Base-by-base conservation (phyloP, 495 filamentous ascomycete species). In the Opeltia flavorubescens region DNA sequence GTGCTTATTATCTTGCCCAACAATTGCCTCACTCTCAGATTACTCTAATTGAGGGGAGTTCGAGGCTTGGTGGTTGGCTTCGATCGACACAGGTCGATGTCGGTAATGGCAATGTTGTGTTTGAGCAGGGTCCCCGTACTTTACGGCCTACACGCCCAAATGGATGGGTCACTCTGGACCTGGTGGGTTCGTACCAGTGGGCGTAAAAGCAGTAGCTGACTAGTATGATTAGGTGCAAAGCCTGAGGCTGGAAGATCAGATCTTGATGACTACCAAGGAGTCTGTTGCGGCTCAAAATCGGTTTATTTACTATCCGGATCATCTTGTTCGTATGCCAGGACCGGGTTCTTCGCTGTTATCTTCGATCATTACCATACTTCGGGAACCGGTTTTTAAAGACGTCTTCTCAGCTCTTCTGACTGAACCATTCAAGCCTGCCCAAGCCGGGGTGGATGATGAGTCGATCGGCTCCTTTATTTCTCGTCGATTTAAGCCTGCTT, bases 261-360 rank as follows among this genome's bases (percentile, higher is more conserved):
- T 91, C n/a, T 52, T 84, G n/a, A 58, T 68, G 31, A 77, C 73
- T 5, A 50, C 57, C 21, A 75, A 68, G 43, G 57, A 54, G 26
- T 66, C 67, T 1, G 66, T 65, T 0, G 72, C 71, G 5, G 68
- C 76, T 11, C 57, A 58, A 44, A 80, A 81, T 50, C 81, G 86
- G n/a, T 98, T 74, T 59, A 72, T 98, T 42, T 96, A 94, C 70
- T 95, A 93, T 55, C 86, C 88, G 3, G 84, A 95, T 57, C 86
- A 79, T 55, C 74, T 99, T 24, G 85, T 91, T 35, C 69, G 72
- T 31, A 53, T 89, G 50, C 86, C 84, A 13, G 61, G 62, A 4
- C 65, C 65, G 2, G 50, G 64, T 8, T 50, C 55, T 21, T 53
- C 59, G 26, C 55, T 56, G 20, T 54, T 30, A 7, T 55, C 25